These are phyloP conservation scores for Bassia scoparia DNA, from an alignment of 148 eudicot genomes.

Conservation along the genomic window DNA sequence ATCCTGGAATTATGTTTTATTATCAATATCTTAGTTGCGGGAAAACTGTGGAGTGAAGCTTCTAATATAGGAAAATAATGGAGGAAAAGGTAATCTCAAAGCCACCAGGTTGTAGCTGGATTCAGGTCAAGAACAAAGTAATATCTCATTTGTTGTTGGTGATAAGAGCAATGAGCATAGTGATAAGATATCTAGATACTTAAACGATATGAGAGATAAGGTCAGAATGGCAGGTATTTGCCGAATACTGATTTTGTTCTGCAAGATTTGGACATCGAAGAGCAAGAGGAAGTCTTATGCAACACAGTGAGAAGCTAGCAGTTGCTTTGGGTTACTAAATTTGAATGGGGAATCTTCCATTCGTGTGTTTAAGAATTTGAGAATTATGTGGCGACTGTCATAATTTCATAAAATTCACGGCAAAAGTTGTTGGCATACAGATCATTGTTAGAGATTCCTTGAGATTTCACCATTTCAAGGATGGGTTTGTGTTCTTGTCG, in stretches of 20 bases:
- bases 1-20: constrained; percentile 69
- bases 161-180: constrained; percentile 65
- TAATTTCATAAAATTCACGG: constrained; percentile 62
- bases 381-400: constrained; percentile 93
- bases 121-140: constrained; percentile 60
- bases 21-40: constrained; percentile 56
- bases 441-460: constrained; percentile 76
- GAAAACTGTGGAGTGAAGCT: constrained; percentile 70
- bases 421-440: constrained; percentile 50
- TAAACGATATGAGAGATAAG: constrained; percentile 48
- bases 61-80: constrained; percentile 62
- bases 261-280: constrained; percentile 81
- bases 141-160: constrained; percentile 65
- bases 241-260: constrained; percentile 71
- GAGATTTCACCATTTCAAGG: constrained; percentile 79
- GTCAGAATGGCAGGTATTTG: constrained; percentile 56
- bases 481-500: constrained; percentile 72
- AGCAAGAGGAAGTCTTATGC: constrained; percentile 63
- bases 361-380: constrained; percentile 67
- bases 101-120: constrained; percentile 84
- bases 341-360: constrained; percentile 53
- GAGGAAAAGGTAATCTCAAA: constrained; percentile 57
- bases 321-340: constrained; percentile 82
- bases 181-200: constrained; percentile 51
- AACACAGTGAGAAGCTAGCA: constrained; percentile 83